Evolutionary conservation across 1,139 yeast species (phyloP), one percentile per base, ranked within the genome.

Genomic region (Debaryomyces subglobosus): DNA sequence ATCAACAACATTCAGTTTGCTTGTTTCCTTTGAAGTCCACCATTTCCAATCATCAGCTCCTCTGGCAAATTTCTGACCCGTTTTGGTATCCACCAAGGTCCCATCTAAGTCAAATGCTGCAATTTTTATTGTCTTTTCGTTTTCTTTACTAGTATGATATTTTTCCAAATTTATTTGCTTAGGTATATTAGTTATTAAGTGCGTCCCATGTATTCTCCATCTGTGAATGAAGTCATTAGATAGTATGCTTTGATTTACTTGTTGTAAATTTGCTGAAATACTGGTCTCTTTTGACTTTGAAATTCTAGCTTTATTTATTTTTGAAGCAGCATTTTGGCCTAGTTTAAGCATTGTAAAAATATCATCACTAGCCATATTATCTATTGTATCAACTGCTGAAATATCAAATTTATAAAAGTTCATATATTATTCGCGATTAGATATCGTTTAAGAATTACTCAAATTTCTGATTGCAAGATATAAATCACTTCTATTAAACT

Each of bases 81-180:
- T 77, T 57, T 79, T 82, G 1, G 96, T 82, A 5, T 60, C 61
- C 0, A 86, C 77, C n/a, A 89, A 57, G 0, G 96, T 89, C 1
- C 79, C 82, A 65, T 89, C 96, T 44, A 89, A 68, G 62, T 89
- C 96, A 61, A 89, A 89, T 0, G 87, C 86, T 0, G 90, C 89
- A 0, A 87, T 62, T 51, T 73, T 74, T 9, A 71, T 51, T n/a
- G 33, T 37, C 2, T 44, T 43, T 4, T 24, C 24, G 10, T 34
- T 34, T 7, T 32, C 33, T 16, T 41, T 40, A 8, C 44, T 27
- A 21, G 39, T 35, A n/a, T 27, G 38, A 25, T 42, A 35, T 9
- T 20, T 34, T 20, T 42, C 18, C 29, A 46, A 45, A 20, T 46
- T 50, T 3, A 46, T 39, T 12, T 42, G 43, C 1, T 40, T 39